phyloP scores from a whole-genome alignment of 768 basidiomycete genomes.

The Suillus sp. region DNA sequence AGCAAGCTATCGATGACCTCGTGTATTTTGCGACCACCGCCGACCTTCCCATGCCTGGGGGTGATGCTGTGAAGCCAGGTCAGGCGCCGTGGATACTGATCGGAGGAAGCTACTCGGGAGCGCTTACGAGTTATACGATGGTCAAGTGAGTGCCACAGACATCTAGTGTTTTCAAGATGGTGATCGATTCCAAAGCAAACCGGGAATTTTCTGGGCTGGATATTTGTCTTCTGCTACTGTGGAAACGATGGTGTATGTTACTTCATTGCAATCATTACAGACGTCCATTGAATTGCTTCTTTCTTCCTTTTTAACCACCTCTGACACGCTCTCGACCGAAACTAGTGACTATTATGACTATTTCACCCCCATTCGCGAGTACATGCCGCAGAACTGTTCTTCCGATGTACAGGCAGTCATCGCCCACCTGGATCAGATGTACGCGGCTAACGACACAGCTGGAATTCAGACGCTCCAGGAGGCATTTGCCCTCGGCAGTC shows the following conservation, averaged over 20 bases:
- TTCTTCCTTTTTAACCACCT: background rate
- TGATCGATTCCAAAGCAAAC: slow-evolving; percentile 32
- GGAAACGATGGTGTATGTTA: slow-evolving; percentile 42
- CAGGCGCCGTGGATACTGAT: slow-evolving; percentile 45
- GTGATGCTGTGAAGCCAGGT: slow-evolving; percentile 57
- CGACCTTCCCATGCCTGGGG: slow-evolving; percentile 65
- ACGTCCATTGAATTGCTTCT: background rate
- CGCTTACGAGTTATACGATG: slow-evolving; percentile 64
- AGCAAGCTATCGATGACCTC: slow-evolving; percentile 75
- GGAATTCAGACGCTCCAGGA: slow-evolving; percentile 59
- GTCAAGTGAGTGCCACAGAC: slow-evolving; percentile 49
- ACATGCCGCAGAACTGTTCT: slow-evolving; percentile 75
- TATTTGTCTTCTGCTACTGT: slow-evolving; percentile 50
- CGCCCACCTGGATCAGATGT: slow-evolving; percentile 58
- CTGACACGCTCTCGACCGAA: background rate
- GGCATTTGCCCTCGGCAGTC: slow-evolving; percentile 54
- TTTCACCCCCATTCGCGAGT: slow-evolving; percentile 67
- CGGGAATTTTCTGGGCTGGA: slow-evolving; percentile 42
- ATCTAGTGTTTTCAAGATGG: background rate
- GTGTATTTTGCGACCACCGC: slow-evolving; percentile 70
- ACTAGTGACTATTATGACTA: slow-evolving; percentile 37
- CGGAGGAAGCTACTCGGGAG: slow-evolving; percentile 47
- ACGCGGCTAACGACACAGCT: slow-evolving; percentile 42
- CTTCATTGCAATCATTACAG: slow-evolving; percentile 35
- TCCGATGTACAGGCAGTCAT: slow-evolving; percentile 69